Conservation (phyloP, 2,329 filamentous ascomycete species). For the Paracoccidioides lutzii region DNA sequence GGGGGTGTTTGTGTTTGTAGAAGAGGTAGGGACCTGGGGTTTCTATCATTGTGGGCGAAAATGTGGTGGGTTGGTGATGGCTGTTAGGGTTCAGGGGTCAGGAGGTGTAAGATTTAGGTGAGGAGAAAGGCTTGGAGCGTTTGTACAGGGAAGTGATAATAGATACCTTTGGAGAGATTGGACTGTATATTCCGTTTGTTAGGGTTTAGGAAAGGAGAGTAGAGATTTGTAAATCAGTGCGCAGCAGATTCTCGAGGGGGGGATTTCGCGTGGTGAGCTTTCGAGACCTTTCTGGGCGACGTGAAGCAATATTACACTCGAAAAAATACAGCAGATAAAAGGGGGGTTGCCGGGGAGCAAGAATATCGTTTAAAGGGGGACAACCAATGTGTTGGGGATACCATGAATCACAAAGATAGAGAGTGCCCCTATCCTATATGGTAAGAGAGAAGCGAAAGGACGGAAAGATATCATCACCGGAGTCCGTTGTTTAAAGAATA, state of each 20-base stretch:
- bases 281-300: neutral
- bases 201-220: neutral
- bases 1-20: neutral
- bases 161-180: neutral
- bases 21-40: neutral
- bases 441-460: too few species aligned
- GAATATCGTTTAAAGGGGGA: neutral
- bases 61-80: too few species aligned
- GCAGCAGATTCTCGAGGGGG: neutral
- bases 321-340: neutral
- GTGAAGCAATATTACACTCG: neutral
- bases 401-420: neutral
- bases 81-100: neutral
- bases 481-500: neutral
- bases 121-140: neutral
- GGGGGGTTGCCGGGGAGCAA: neutral
- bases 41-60: neutral
- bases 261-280: neutral
- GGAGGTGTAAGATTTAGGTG: neutral
- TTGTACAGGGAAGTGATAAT: neutral
- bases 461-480: neutral
- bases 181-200: too few species aligned
- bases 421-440: neutral
- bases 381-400: neutral
- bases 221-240: neutral